Base-by-base conservation (phyloP, 208 protist genomes). In the Acanthamoeba healyi region DNA sequence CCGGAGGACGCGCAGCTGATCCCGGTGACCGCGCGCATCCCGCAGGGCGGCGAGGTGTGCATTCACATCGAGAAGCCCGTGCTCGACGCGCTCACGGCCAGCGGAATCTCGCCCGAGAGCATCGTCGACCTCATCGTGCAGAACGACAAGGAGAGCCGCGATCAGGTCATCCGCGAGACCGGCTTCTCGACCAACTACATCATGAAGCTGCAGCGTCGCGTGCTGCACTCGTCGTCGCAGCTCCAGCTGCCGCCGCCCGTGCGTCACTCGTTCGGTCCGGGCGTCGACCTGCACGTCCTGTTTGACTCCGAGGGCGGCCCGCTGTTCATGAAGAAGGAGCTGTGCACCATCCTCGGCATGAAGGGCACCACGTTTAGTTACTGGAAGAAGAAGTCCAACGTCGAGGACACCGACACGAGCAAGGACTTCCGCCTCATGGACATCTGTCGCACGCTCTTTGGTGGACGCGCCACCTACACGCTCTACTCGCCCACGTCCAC, bases 121-220 rank as follows among this genome's bases (percentile, higher is more conserved):
- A 91, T 91, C 44, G 84, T 91, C 6, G 34, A 91, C 84, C 84
- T 91, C 12, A 63, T 91, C 51, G 79, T 87, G 40, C 79, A 87
- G 51, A 91, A 91, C 61, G 58, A 91, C 46, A 63, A 91, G 58
- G 84, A 72, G 24, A 46, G 34, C 38, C 84, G 84, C 10, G 84
- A 91, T 26, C 58, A 63, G 61, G 84, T 91, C 34, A 91, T 91
- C 84, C 51, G 61, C 7, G 84, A 91, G 34, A 91, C 84, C 32
- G 84, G 84, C 58, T 91, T 91, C 58, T 91, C 84, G 40, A 91
- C 46, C 51, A 91, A 91, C 54, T 91, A 91, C 54, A 91, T 91
- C 44, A 91, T 86, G 77, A 86, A 86, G 77, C 77, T 86, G 22
- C 77, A 86, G 29, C 77, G 77, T 26, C 22, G 49, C 24, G 84